Evolutionary conservation across 768 basidiomycete species (phyloP).

Genomic region (Exsudoporus frostii): DNA sequence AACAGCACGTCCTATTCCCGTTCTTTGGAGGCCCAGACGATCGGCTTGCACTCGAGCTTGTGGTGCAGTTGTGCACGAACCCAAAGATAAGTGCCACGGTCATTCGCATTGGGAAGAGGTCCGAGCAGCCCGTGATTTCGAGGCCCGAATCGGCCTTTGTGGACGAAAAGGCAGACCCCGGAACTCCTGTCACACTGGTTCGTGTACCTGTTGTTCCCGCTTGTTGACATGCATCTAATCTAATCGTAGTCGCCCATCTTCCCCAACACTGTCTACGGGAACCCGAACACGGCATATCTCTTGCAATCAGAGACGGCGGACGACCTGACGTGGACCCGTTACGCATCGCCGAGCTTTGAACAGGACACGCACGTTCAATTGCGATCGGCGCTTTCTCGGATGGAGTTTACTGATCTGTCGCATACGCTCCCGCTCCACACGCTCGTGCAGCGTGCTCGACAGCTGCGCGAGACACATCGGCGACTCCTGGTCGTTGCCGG

Average conservation of each 20-base stretch:
- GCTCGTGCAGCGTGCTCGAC: slow-evolving; percentile 43
- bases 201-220: slow-evolving; percentile 7
- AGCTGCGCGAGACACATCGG: slow-evolving; percentile 25
- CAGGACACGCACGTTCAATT: slow-evolving; percentile 4
- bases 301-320: slow-evolving; percentile 83
- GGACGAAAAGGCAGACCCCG: slow-evolving; percentile 42
- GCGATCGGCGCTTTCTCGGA: slow-evolving; percentile 51
- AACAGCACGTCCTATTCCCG: slow-evolving; percentile 73
- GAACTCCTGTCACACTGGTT: background rate
- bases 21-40: slow-evolving; percentile 97
- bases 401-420: slow-evolving; percentile 53
- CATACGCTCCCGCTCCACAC: slow-evolving; percentile 56
- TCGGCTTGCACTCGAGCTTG: slow-evolving; percentile 75
- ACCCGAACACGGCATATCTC: slow-evolving; percentile 57
- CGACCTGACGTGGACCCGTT: slow-evolving; percentile 69
- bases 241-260: slow-evolving; percentile 44
- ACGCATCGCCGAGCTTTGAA: slow-evolving; percentile 33
- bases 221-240: background rate
- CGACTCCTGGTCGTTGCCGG: slow-evolving; percentile 67
- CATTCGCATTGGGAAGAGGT: slow-evolving; percentile 51
- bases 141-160: slow-evolving; percentile 54
- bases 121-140: slow-evolving; percentile 45
- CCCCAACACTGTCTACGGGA: slow-evolving; percentile 72
- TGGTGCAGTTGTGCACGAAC: slow-evolving; percentile 74
- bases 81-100: slow-evolving; percentile 67